Base-by-base conservation (phyloP, 768 basidiomycete species). In the Pleurotus ostreatus region DNA sequence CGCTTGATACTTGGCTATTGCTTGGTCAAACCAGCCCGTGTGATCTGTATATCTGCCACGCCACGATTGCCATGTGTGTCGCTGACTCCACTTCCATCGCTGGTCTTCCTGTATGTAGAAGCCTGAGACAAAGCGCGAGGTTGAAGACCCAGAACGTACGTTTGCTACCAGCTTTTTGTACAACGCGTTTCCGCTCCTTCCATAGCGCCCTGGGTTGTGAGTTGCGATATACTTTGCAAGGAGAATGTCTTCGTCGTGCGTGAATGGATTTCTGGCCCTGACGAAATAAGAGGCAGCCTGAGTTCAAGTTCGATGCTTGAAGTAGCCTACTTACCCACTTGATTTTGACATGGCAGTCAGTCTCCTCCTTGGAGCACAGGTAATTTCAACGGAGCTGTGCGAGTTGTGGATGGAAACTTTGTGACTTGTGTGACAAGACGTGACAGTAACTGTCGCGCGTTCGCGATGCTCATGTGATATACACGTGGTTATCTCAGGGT, bases 21-120 rank as follows among this genome's bases (percentile, higher is more conserved):
- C 49, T 2, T 8, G 23, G 57, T 86, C 75, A 51, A 82, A 84
- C 0, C 60, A 20, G 0, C 34, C 60, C 39, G 71, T 49, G 48
- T 85, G 71, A 59, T 73, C 81, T 58, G 64, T 70, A 60, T 87
- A 88, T n/a, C 78, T 74, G 46, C 82, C 77, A 20, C 83, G 78
- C 86, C 86, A 88, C 3, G 83, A 83, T n/a, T 74, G 73, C 80
- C 75, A 81, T 2, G 83, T 2, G 64, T 86, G 86, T 5, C 65
- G 68, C 15, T 48, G 58, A n/a, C 76, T 67, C 81, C 83, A 87
- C 9, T 72, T 67, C 82, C 83, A 86, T 57, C 64, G 67, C 0
- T 62, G 60, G 0, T 70, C 57, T 20, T 58, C 65, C 81, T 83
- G 57, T n/a, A 49, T 12, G 16, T 26, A 34, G 44, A 54, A 37